Conservation (phyloP, 1,284 basidiomycete genomes). For the Marasmius fiardii region DNA sequence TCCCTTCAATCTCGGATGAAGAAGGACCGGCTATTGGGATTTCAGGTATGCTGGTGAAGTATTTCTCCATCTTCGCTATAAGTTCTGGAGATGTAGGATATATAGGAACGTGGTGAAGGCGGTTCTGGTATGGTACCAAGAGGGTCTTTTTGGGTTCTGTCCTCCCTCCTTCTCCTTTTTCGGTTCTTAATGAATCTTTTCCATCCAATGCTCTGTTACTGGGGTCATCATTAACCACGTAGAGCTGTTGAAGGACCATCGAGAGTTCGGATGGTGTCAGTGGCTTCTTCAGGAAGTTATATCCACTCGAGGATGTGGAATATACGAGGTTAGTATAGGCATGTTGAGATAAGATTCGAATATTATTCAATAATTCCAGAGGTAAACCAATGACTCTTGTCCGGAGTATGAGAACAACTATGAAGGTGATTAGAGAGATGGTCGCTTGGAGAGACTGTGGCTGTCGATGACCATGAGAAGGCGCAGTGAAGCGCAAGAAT, state of each 20-base stretch:
- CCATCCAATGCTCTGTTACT: constrained; percentile 46
- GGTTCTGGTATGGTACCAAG: not conserved
- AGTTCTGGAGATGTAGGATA: constrained; percentile 35
- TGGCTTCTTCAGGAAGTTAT: constrained; percentile 19
- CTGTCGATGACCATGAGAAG: constrained; percentile 25
- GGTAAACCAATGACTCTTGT: constrained; percentile 37
- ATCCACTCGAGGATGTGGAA: constrained; percentile 16
- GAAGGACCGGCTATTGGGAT: not conserved
- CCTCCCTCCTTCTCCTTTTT: not conserved
- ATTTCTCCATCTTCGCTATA: not conserved
- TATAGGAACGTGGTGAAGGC: constrained; percentile 38
- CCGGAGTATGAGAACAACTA: constrained; percentile 42
- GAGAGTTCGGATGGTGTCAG: constrained; percentile 42
- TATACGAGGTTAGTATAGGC: not conserved
- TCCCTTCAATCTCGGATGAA: not conserved
- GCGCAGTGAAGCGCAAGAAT: not conserved
- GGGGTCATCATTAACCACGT: constrained; percentile 24
- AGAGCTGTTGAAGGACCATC: constrained; percentile 52
- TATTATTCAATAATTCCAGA: constrained; percentile 22
- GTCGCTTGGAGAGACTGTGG: constrained; percentile 13
- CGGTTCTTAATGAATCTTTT: constrained; percentile 49
- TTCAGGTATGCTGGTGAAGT: not conserved
- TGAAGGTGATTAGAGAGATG: constrained; percentile 16
- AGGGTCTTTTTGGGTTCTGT: not conserved
- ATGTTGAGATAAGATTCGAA: not conserved